These are phyloP conservation scores for Ceratobasidium theobromae DNA, from an alignment of 1,284 basidiomycete species.

Conservation along the genomic window DNA sequence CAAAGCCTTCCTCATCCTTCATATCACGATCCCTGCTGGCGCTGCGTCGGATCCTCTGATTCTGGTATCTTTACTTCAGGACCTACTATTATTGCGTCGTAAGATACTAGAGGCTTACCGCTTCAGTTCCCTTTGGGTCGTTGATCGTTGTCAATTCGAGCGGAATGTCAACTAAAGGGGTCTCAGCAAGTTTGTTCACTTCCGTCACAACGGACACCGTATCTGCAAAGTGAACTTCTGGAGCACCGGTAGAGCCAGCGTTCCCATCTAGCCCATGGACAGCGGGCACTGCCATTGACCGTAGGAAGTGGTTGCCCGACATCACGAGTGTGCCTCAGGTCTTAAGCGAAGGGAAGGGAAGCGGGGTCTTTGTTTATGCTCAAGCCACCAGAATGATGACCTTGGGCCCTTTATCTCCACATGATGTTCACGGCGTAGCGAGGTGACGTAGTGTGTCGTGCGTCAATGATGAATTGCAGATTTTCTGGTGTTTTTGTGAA, in stretches of 20 bases:
- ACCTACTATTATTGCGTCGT: neutral
- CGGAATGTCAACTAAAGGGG: slow-evolving; percentile 10
- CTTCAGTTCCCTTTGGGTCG: neutral
- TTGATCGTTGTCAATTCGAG: slow-evolving; percentile 11
- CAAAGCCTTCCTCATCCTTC: slow-evolving; percentile 25
- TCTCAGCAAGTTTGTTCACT: slow-evolving; percentile 20
- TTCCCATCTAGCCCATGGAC: neutral
- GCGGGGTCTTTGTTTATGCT: no score
- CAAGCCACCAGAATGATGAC: no score
- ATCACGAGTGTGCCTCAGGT: neutral
- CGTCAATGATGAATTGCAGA: neutral
- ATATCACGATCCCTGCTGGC: slow-evolving; percentile 27
- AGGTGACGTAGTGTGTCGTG: no score
- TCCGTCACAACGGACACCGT: slow-evolving; percentile 21
- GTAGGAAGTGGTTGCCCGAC: slow-evolving; percentile 25
- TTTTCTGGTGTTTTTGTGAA: no score
- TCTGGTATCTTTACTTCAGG: neutral
- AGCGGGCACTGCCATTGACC: slow-evolving; percentile 21
- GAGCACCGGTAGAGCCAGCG: neutral
- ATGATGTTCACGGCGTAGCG: no score
- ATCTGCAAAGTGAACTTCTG: slow-evolving; percentile 27
- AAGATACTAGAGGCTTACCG: neutral
- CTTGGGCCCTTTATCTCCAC: no score
- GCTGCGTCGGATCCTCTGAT: slow-evolving; percentile 19
- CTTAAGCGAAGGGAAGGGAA: no score